Evolutionary conservation across 2,329 filamentous ascomycete species (phyloP).

Genomic region (Mariannaea elegans): DNA sequence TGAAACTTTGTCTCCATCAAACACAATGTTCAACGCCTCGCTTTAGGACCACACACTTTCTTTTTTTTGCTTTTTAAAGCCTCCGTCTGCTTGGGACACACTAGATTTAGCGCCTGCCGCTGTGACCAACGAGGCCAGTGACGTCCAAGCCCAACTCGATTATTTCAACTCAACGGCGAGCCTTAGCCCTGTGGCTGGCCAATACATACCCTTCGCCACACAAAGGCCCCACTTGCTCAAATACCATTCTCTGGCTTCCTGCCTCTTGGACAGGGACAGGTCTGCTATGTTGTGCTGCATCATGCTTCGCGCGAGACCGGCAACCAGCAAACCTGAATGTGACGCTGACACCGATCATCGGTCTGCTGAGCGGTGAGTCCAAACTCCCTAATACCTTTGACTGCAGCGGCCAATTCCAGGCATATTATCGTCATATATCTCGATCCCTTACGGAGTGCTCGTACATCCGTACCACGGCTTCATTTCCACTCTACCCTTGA

Average conservation of each 20-base stretch:
- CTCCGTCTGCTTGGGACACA: conserved; percentile 3
- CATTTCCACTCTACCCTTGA: background rate
- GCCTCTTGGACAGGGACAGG: conserved; percentile 17
- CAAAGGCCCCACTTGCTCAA: conserved; percentile 5
- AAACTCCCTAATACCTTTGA: background rate
- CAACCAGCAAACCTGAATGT: background rate
- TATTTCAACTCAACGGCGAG: conserved; percentile 12
- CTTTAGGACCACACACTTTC: conserved; percentile 1
- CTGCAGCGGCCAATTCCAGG: background rate
- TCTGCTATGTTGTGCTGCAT: conserved; percentile 18
- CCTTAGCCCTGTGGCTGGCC: conserved; percentile 18
- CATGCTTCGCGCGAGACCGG: conserved; percentile 9
- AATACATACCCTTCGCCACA: conserved; percentile 16
- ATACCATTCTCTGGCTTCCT: conserved; percentile 17
- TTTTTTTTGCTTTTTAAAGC: background rate
- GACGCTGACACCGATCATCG: conserved; percentile 5
- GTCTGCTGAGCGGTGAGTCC: conserved; percentile 19
- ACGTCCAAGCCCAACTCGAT: conserved; percentile 11
- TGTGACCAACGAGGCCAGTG: conserved; percentile 2
- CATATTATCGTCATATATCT: background rate
- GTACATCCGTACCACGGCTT: conserved; percentile 1
- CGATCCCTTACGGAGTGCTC: background rate
- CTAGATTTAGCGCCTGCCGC: conserved; percentile 18
- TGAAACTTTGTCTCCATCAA: background rate
- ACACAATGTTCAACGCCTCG: background rate